These are phyloP conservation scores for Cytospora chrysosperma DNA, from an alignment of 2,329 filamentous ascomycete species.

Conservation along the genomic window DNA sequence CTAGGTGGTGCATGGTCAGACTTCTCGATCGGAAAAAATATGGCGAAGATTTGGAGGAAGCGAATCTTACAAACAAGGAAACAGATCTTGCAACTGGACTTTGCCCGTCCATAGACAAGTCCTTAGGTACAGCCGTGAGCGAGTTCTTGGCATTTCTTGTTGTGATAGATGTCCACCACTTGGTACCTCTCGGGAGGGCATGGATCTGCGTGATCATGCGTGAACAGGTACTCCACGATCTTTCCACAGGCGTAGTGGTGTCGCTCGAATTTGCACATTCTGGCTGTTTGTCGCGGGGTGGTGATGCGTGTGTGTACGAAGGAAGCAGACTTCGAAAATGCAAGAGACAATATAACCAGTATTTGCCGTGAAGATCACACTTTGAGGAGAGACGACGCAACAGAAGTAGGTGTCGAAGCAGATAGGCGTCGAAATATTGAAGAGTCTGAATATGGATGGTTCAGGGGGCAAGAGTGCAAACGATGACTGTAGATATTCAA, in stretches of 20 bases:
- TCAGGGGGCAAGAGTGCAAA: neutral
- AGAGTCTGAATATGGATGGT: neutral
- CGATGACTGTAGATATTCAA: neutral
- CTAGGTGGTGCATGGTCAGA: neutral
- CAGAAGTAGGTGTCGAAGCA: neutral
- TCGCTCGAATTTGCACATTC: constrained; percentile 16
- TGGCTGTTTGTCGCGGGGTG: neutral
- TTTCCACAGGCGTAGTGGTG: constrained; percentile 18
- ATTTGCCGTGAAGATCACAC: neutral
- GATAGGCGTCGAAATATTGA: neutral
- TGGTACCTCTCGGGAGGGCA: neutral
- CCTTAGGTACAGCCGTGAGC: neutral
- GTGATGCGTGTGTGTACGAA: neutral
- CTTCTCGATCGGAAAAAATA: neutral
- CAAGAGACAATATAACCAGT: neutral
- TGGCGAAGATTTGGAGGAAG: neutral
- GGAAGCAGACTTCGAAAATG: neutral
- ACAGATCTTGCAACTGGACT: neutral
- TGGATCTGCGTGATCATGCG: neutral
- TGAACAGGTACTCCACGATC: neutral
- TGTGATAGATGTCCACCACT: neutral
- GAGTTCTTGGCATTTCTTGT: neutral
- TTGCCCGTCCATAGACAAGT: neutral
- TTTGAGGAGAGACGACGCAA: neutral
- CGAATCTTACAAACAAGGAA: neutral